Evolutionary conservation across 306 rosid genomes (phyloP).

Genomic region (Quercus engelmannii): DNA sequence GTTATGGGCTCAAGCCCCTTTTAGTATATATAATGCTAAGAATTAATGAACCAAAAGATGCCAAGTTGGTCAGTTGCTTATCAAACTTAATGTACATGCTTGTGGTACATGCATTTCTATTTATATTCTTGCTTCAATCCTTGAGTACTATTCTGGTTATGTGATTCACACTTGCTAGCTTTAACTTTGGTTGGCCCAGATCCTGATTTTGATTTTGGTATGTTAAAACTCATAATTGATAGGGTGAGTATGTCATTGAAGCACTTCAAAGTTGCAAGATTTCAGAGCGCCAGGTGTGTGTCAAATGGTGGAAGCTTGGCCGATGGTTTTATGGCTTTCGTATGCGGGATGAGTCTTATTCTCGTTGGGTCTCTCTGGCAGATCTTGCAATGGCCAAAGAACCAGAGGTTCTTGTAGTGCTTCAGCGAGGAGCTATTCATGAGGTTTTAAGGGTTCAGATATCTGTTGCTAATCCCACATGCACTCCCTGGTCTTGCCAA

Average conservation of each 20-base stretch:
- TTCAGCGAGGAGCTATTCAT: constrained; percentile 67
- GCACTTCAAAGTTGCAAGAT: constrained; percentile 42
- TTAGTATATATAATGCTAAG: neutral
- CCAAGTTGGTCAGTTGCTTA: neutral
- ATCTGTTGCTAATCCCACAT: constrained; percentile 31
- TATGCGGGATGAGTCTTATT: constrained; percentile 60
- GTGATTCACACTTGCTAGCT: neutral
- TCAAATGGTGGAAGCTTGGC: constrained; percentile 97
- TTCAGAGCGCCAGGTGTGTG: constrained; percentile 46
- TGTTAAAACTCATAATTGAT: constrained; percentile 26
- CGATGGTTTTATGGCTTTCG: constrained; percentile 78
- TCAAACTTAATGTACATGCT: neutral
- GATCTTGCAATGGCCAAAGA: constrained; percentile 38
- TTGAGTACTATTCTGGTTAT: neutral
- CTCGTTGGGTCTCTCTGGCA: constrained; percentile 46
- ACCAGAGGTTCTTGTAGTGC: constrained; percentile 61
- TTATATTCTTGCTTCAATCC: neutral
- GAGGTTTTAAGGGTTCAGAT: constrained; percentile 81
- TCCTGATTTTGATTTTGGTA: constrained; percentile 9
- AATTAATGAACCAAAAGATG: neutral
- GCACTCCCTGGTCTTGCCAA: constrained; percentile 27
- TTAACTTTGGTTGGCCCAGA: constrained; percentile 14
- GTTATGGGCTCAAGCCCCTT: neutral
- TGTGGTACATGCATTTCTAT: neutral
- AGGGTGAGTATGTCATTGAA: constrained; percentile 48